A percentile compares a stretch with the other conserved stretches of the same genome.
These are phyloP conservation scores for Leishmania tarentolae DNA, from an alignment of 208 protist species.

Conservation along the genomic window DNA sequence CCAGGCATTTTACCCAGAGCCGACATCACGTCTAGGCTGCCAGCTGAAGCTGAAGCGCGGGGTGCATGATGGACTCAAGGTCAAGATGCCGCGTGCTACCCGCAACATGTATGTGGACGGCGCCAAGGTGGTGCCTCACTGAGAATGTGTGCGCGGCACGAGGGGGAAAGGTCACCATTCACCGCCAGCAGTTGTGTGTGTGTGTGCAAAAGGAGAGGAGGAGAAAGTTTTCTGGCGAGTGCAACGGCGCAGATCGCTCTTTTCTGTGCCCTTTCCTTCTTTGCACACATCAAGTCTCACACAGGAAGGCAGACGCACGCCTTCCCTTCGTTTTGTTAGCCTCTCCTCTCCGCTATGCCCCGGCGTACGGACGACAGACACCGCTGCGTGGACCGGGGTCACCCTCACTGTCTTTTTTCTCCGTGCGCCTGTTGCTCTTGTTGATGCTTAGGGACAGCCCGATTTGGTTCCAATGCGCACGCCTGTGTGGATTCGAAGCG, in stretches of 20 bases:
- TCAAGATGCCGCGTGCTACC: constrained; percentile 83
- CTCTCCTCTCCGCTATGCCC: background rate
- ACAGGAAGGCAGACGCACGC: background rate
- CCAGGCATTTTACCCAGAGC: constrained; percentile 85
- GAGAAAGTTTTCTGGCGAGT: background rate
- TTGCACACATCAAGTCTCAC: background rate
- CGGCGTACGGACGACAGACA: no score
- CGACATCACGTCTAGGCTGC: constrained; percentile 88
- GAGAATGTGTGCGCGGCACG: background rate
- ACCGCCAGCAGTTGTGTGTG: background rate
- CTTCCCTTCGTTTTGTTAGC: background rate
- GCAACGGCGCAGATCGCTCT: background rate
- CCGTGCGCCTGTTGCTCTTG: background rate
- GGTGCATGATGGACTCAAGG: constrained; percentile 81
- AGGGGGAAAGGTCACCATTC: background rate
- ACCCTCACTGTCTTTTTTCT: background rate
- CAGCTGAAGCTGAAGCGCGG: constrained; percentile 72
- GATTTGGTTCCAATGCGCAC: background rate
- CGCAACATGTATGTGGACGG: constrained; percentile 94
- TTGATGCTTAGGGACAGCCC: background rate
- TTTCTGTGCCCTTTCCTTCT: background rate
- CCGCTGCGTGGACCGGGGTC: no score
- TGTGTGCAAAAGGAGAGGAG: background rate
- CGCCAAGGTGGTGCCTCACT: constrained; percentile 79
- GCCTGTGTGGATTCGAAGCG: background rate